Evolutionary conservation across 2,329 filamentous ascomycete species (phyloP).

Genomic region (Apiospora saccharicola): DNA sequence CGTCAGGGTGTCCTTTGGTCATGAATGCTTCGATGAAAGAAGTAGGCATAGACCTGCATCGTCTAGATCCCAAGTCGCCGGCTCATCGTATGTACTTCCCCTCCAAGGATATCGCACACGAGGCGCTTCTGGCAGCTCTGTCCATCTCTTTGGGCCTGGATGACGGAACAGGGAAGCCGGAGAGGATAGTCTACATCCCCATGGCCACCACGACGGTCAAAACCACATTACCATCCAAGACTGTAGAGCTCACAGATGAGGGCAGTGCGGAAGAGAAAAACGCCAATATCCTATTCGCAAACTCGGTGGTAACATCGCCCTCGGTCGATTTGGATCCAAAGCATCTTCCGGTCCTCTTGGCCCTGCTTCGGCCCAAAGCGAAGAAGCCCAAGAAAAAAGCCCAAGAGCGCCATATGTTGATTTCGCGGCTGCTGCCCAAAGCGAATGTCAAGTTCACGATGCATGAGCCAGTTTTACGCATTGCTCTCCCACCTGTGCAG

Average conservation of each 20-base stretch:
- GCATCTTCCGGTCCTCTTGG: conserved; percentile 85
- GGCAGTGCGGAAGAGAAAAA: conserved; percentile 84
- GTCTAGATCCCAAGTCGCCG: conserved; percentile 89
- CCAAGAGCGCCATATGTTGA: conserved; percentile 69
- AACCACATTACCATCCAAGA: conserved; percentile 94
- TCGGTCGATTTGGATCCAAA: conserved; percentile 92
- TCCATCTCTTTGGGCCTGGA: conserved; percentile 93
- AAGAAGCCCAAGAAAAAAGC: conserved; percentile 49
- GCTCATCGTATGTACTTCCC: conserved; percentile 99
- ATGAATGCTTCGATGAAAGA: conserved; percentile 96
- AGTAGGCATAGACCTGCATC: conserved; percentile 89
- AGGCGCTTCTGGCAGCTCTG: conserved; percentile 89
- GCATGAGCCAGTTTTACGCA: conserved; percentile 92
- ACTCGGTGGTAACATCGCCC: conserved; percentile 94
- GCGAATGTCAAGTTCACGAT: conserved; percentile 94
- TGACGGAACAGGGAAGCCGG: conserved; percentile 84
- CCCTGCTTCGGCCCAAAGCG: conserved; percentile 70
- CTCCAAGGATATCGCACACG: conserved; percentile 89
- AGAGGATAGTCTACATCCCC: conserved; percentile 89
- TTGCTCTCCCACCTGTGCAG: conserved; percentile 83
- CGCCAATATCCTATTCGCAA: conserved; percentile 94
- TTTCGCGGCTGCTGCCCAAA: conserved; percentile 92
- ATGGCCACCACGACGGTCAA: conserved; percentile 97
- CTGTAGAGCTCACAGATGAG: conserved; percentile 78
- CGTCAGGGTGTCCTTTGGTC: conserved; percentile 74